A percentile compares a stretch with the other conserved stretches of the same genome.
Evolutionary conservation across 2,329 filamentous ascomycete genomes (phyloP).

Genomic region (Ophiostoma angusticollis): DNA sequence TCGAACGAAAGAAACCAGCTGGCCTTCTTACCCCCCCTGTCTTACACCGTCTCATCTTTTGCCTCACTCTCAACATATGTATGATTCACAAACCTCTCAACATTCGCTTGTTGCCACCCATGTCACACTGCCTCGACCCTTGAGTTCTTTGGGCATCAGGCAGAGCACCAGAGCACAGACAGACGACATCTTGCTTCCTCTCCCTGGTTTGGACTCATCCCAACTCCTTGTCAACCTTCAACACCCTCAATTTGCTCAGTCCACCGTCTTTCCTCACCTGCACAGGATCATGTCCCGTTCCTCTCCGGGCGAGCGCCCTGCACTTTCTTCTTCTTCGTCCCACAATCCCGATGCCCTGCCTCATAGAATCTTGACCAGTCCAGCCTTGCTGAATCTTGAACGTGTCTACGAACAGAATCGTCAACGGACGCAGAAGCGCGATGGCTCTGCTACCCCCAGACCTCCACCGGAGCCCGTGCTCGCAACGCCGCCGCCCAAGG

Average conservation of each 20-base stretch:
- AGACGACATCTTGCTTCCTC: too few species aligned
- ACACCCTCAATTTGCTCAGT: too few species aligned
- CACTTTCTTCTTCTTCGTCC: constrained; percentile 12
- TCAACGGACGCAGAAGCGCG: constrained; percentile 35
- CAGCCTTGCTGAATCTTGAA: constrained; percentile 50
- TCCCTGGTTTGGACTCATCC: too few species aligned
- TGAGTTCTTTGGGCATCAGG: too few species aligned
- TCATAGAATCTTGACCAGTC: constrained; percentile 33
- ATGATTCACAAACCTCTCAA: too few species aligned
- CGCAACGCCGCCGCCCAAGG: constrained; percentile 39
- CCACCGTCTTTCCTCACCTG: too few species aligned
- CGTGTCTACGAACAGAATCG: constrained; percentile 50
- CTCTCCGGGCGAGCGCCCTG: not conserved
- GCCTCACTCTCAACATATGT: not conserved
- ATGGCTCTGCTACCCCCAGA: constrained; percentile 26
- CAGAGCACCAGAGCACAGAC: too few species aligned
- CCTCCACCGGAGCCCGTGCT: constrained; percentile 27
- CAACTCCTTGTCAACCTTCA: too few species aligned
- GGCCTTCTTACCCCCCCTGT: not conserved
- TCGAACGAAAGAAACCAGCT: too few species aligned
- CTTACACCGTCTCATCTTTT: not conserved
- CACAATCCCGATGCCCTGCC: constrained; percentile 22
- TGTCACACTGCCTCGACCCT: not conserved
- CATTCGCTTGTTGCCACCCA: not conserved
- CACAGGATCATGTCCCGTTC: too few species aligned